These are phyloP conservation scores for Penstemon davidsonii DNA, from an alignment of 257 asterid species.

Conservation along the genomic window DNA sequence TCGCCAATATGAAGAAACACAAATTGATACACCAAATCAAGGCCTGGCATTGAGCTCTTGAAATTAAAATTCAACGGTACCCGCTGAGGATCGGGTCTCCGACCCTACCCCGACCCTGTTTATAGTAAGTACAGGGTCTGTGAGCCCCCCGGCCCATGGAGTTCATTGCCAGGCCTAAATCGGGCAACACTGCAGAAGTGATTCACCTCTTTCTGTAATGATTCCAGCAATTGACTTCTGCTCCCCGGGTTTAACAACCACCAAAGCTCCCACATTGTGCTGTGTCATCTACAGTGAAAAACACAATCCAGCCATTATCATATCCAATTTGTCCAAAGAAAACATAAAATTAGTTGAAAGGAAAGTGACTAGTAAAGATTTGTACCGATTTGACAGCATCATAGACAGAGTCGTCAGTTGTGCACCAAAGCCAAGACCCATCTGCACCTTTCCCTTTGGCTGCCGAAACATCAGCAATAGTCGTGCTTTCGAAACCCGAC, in stretches of 20 bases:
- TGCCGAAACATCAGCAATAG: slow-evolving; percentile 66
- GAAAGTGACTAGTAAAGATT: slow-evolving; percentile 12
- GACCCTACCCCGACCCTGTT: too few species aligned
- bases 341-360: background rate
- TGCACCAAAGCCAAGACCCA: slow-evolving; percentile 99
- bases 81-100: too few species aligned
- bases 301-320: background rate
- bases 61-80: too few species aligned
- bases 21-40: background rate
- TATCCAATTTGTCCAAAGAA: background rate
- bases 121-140: too few species aligned
- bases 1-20: too few species aligned
- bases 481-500: slow-evolving; percentile 95
- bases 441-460: slow-evolving; percentile 84
- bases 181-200: slow-evolving; percentile 5
- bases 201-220: slow-evolving; percentile 60
- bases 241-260: slow-evolving; percentile 91
- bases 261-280: slow-evolving; percentile 98
- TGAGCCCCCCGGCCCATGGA: too few species aligned
- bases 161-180: background rate
- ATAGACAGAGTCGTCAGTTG: slow-evolving; percentile 83
- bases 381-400: slow-evolving; percentile 96
- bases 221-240: slow-evolving; percentile 82
- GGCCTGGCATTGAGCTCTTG: background rate
- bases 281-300: slow-evolving; percentile 78